Conservation (phyloP, 2,329 filamentous ascomycete species). For the Aurifilum marmelostoma region DNA sequence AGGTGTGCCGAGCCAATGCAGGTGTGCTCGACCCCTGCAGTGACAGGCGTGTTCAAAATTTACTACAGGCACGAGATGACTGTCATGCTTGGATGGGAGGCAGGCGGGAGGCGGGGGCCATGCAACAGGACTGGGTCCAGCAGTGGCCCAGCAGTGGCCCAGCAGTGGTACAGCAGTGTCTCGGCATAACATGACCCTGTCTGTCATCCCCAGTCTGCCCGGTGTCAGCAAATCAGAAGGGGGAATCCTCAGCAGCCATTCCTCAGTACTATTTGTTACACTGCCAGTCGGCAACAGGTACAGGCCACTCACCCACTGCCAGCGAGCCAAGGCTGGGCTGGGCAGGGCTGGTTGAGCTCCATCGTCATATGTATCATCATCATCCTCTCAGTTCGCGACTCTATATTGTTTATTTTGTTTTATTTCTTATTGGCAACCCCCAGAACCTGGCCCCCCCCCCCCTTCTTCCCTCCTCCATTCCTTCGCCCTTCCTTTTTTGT, state of each 20-base stretch:
- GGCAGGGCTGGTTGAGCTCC: not conserved
- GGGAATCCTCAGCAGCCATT: not conserved
- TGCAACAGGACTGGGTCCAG: not conserved
- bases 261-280: not conserved
- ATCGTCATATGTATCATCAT: constrained; percentile 3
- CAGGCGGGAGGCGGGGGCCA: not conserved
- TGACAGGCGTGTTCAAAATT: constrained; percentile 17
- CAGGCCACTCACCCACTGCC: not conserved
- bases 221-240: not conserved
- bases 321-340: not conserved
- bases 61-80: constrained; percentile 18
- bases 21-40: constrained; percentile 8
- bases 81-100: constrained; percentile 7
- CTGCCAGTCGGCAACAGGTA: not conserved
- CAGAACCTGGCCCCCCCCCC: not conserved
- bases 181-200: not conserved
- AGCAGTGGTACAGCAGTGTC: not conserved
- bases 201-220: not conserved
- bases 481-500: constrained; percentile 14
- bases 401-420: not conserved
- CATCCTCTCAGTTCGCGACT: not conserved
- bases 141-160: not conserved
- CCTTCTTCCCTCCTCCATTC: no score
- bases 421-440: constrained; percentile 7
- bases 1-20: constrained; percentile 23